phyloP scores from a whole-genome alignment of 2,329 filamentous ascomycete species.

The Exophiala viscosa region DNA sequence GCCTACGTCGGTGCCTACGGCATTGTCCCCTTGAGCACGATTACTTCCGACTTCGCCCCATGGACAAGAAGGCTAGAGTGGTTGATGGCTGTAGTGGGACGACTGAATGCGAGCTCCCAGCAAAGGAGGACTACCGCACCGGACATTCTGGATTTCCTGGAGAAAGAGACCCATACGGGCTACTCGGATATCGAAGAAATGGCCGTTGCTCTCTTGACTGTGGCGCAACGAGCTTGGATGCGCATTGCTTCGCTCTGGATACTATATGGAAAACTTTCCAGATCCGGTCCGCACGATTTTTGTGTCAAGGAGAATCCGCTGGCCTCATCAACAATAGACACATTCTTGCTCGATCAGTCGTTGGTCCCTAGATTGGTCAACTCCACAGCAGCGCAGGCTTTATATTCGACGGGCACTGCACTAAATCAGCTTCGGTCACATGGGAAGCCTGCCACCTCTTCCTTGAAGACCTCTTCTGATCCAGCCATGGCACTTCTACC shows the following conservation, averaged over 20 bases:
- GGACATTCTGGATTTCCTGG: constrained; percentile 70
- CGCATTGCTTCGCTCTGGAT: constrained; percentile 89
- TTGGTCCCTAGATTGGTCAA: constrained; percentile 79
- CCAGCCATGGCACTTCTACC: constrained; percentile 32
- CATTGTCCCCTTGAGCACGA: constrained; percentile 82
- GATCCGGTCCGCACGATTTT: constrained; percentile 77
- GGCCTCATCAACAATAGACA: constrained; percentile 35
- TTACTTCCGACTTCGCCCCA: constrained; percentile 78
- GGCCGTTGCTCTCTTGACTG: constrained; percentile 65
- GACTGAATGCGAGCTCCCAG: constrained; percentile 55
- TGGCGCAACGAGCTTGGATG: constrained; percentile 87
- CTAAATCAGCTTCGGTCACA: constrained; percentile 71
- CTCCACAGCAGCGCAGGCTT: constrained; percentile 68
- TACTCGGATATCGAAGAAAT: constrained; percentile 81
- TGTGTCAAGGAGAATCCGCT: constrained; percentile 60
- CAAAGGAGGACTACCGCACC: constrained; percentile 50
- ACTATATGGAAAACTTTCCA: constrained; percentile 77
- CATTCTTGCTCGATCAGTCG: constrained; percentile 55
- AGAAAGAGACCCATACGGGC: constrained; percentile 76
- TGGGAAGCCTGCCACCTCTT: constrained; percentile 31
- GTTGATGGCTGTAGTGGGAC: constrained; percentile 70
- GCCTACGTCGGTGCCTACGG: constrained; percentile 83
- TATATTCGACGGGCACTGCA: constrained; percentile 86
- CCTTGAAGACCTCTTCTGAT: constrained; percentile 25
- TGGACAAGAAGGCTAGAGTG: constrained; percentile 85